Conservation (phyloP, 2,329 filamentous ascomycete species). For the Aspergillus ochraceus region DNA sequence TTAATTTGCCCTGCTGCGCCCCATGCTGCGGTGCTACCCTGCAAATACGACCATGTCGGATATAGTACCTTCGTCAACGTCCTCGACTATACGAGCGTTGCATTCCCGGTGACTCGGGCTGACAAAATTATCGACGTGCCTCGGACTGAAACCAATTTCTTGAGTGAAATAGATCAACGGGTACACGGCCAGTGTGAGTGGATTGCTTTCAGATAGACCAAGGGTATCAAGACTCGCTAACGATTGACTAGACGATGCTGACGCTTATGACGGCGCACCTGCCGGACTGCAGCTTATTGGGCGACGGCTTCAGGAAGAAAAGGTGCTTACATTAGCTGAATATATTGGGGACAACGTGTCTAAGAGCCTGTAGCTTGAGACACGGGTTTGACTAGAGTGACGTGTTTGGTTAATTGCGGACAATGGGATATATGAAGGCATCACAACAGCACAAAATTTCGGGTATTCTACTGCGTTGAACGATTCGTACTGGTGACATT, state of each 20-base stretch:
- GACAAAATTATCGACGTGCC: conserved; percentile 53
- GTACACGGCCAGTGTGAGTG: conserved; percentile 53
- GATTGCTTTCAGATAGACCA: background rate
- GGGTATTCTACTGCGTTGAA: background rate
- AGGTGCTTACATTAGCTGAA: conserved; percentile 48
- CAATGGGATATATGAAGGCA: too few species aligned
- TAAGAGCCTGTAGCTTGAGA: background rate
- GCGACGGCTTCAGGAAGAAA: conserved; percentile 54
- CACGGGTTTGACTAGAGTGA: background rate
- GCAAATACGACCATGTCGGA: conserved; percentile 48
- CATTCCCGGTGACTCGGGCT: conserved; percentile 57
- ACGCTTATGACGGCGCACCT: conserved; percentile 50
- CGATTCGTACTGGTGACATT: background rate
- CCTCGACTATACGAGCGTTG: conserved; percentile 56
- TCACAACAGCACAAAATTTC: background rate
- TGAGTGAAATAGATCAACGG: conserved; percentile 44
- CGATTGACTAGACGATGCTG: conserved; percentile 45
- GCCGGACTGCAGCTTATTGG: conserved; percentile 52
- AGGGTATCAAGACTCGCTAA: conserved; percentile 6
- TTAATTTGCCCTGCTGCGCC: conserved; percentile 46
- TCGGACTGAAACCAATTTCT: conserved; percentile 34
- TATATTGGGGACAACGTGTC: conserved; percentile 30
- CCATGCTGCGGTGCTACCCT: conserved; percentile 42
- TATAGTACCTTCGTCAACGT: conserved; percentile 53
- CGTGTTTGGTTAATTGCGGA: background rate